Evolutionary conservation across 2,329 filamentous ascomycete species (phyloP).

Genomic region (Cadophora sp.): DNA sequence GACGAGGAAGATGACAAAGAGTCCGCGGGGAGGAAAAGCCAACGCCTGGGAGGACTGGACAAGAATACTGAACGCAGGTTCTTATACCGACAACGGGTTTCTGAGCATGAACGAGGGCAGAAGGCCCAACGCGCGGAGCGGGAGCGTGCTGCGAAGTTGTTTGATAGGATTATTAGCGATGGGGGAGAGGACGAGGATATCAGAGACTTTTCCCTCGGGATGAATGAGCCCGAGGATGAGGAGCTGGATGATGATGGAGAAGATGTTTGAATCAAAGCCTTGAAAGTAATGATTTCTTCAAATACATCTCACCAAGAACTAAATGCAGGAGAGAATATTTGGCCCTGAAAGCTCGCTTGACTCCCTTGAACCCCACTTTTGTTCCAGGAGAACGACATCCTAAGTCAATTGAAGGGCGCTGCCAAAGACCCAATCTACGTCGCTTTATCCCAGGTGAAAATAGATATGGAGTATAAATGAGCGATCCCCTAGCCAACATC

Average conservation of each 20-base stretch:
- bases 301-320: neutral
- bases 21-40: slow-evolving; percentile 34
- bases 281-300: neutral
- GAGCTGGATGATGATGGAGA: neutral
- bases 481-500: neutral
- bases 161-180: slow-evolving; percentile 46
- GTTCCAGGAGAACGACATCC: neutral
- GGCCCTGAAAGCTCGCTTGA: neutral
- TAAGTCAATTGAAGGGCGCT: slow-evolving; percentile 5
- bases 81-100: slow-evolving; percentile 32
- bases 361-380: slow-evolving; percentile 12
- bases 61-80: slow-evolving; percentile 35
- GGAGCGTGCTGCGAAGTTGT: slow-evolving; percentile 48
- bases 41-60: slow-evolving; percentile 10
- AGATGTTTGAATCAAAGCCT: neutral
- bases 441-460: no score
- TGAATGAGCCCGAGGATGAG: slow-evolving; percentile 21
- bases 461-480: neutral
- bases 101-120: slow-evolving; percentile 38
- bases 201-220: slow-evolving; percentile 25
- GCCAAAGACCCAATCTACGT: neutral
- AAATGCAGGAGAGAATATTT: neutral
- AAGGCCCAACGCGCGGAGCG: slow-evolving; percentile 43
- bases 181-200: slow-evolving; percentile 35
- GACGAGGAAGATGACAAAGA: slow-evolving; percentile 33